Evolutionary conservation across 768 basidiomycete species (phyloP), one percentile per base, ranked within the genome.

Genomic region (Mycena floridula): DNA sequence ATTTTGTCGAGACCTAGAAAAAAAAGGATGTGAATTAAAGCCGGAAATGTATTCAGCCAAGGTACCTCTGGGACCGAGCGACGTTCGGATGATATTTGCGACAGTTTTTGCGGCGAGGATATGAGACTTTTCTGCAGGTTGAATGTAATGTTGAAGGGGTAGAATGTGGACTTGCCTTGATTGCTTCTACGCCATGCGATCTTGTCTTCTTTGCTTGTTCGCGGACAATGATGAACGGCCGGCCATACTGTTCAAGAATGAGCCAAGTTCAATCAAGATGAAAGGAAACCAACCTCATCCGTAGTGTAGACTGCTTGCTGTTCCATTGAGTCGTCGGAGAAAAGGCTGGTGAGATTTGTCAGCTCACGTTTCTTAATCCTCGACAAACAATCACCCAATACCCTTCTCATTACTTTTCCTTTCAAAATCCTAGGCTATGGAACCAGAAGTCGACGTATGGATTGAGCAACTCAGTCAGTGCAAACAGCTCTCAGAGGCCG

Each of bases 181-280:
- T 96, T 53, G 95, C 95, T 65, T 94, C 90, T 49, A 85, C 62
- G 42, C 95, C 95, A 68, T 98, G 93, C 23, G 76, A 80, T 54
- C 95, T 78, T 9, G 90, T 95, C 74, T 93, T 96, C 71, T 65
- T 95, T 44, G 73, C 82, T 64, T 97, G 95, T 58, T 97, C 94
- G 24, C 93, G 79, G 46, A 98, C 75, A 68, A 98, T 95, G 61
- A 97, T 95, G 62, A 97, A 97, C n/a, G 93, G 95, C 32, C 94
- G 74, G 37, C 94, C 93, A 63, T 90, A 93, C 89, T 94, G 54
- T n/a, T n/a, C 7, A 51, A 20, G 3, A 20, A 49, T 54, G 56
- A 28, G 26, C 44, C 18, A 4, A 45, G 42, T 18, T 35, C 30
- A 23, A 26, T 25, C 2, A 13, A 2, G 15, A 26, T 12, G 35